Conservation (phyloP, 306 rosid genomes). For the Carpinus fangiana region DNA sequence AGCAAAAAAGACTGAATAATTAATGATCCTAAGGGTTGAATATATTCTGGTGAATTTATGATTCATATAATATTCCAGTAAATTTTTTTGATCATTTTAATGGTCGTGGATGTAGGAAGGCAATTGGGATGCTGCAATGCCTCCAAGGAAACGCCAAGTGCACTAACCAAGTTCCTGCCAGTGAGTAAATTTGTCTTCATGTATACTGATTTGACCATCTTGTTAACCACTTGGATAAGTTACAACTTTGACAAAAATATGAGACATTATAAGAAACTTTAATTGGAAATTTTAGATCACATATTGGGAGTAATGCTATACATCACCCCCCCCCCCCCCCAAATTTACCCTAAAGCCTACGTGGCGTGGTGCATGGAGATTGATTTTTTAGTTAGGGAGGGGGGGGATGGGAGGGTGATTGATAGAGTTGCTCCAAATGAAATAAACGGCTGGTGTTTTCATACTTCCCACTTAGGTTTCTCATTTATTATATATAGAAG, state of each 20-base stretch:
- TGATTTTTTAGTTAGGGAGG: too few relatives aligned
- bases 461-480: too few relatives aligned
- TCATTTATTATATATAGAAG: too few relatives aligned
- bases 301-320: too few relatives aligned
- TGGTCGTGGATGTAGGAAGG: slow-evolving; percentile 20
- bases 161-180: slow-evolving; percentile 19
- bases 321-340: too few relatives aligned
- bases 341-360: too few relatives aligned
- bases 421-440: too few relatives aligned
- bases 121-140: slow-evolving; percentile 29
- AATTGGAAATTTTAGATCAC: neutral
- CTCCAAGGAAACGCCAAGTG: slow-evolving; percentile 28
- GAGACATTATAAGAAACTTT: neutral
- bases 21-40: neutral
- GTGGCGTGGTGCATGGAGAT: too few relatives aligned
- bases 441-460: too few relatives aligned
- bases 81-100: neutral
- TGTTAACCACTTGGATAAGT: neutral
- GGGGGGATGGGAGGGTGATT: too few relatives aligned
- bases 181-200: slow-evolving; percentile 26
- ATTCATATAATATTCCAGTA: neutral
- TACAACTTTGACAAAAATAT: neutral
- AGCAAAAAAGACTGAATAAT: neutral
- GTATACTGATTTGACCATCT: neutral
- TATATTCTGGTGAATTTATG: neutral